Conservation (phyloP, 805 yeast species). For the Clavispora santaluciae region DNA sequence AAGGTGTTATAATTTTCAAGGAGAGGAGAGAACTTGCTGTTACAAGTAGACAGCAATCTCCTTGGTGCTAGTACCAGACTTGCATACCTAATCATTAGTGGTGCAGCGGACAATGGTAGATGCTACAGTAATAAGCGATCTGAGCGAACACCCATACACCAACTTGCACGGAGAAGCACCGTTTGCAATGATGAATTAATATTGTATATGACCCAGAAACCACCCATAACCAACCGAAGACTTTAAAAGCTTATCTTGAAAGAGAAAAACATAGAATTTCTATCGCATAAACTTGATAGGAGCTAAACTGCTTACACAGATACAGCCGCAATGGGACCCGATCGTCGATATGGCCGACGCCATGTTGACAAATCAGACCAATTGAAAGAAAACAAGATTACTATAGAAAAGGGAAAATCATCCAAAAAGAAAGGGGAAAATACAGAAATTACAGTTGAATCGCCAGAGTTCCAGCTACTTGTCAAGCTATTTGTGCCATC, state of each 20-base stretch:
- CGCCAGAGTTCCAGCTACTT: conserved; percentile 38
- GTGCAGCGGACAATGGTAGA: not conserved
- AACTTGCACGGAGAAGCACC: too few relatives aligned
- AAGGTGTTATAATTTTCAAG: conserved; percentile 30
- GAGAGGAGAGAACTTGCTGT: conserved; percentile 28
- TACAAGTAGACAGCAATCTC: conserved; percentile 12
- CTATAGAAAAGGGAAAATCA: conserved; percentile 5
- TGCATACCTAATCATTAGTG: not conserved
- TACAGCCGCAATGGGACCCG: not conserved
- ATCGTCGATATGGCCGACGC: conserved; percentile 1
- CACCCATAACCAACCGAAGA: not conserved
- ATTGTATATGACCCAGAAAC: not conserved
- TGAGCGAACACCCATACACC: not conserved
- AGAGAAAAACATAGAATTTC: too few relatives aligned
- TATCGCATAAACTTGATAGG: too few relatives aligned
- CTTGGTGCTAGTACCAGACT: conserved; percentile 6
- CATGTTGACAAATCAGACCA: conserved; percentile 1
- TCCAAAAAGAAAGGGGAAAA: conserved; percentile 7
- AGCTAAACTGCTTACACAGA: too few relatives aligned
- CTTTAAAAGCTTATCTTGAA: too few relatives aligned
- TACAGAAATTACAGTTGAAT: conserved; percentile 42
- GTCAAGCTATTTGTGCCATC: conserved; percentile 32
- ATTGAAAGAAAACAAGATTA: conserved; percentile 11
- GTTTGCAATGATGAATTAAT: not conserved
- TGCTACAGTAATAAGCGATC: not conserved